phyloP scores from a whole-genome alignment of 192 early-diverging fungal species.

The Umbelopsis sp. region DNA sequence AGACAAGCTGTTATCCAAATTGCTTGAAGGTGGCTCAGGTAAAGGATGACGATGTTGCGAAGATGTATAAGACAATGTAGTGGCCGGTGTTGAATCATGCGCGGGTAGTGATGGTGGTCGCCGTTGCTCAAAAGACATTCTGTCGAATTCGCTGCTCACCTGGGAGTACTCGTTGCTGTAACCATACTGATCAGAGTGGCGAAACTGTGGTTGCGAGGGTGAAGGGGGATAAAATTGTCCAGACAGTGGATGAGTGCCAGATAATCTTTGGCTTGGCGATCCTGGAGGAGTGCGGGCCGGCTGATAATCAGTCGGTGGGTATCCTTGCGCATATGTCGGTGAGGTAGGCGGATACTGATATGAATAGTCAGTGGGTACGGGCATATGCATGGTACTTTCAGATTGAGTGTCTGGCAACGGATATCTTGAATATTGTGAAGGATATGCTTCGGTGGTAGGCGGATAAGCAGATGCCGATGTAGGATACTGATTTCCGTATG shows the following conservation, averaged over 20 bases:
- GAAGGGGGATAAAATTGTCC: slow-evolving; percentile 14
- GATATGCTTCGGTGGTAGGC: slow-evolving; percentile 6
- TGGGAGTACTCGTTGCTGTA: neutral
- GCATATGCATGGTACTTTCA: slow-evolving; percentile 1
- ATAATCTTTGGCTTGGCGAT: neutral
- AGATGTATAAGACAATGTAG: neutral
- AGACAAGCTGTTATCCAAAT: neutral
- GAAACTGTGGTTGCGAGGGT: slow-evolving; percentile 4
- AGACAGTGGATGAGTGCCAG: neutral
- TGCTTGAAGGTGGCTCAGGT: neutral
- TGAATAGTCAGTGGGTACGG: slow-evolving; percentile 13
- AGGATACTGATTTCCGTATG: slow-evolving; percentile 5
- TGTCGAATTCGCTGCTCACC: neutral
- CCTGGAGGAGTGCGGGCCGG: slow-evolving; percentile 3
- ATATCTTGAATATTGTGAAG: slow-evolving; percentile 4
- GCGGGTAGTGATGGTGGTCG: neutral
- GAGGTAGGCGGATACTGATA: neutral
- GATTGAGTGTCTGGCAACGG: neutral
- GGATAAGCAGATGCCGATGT: neutral
- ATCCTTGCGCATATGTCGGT: neutral
- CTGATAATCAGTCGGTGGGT: slow-evolving; percentile 3
- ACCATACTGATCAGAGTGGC: neutral
- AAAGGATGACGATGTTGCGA: slow-evolving; percentile 11
- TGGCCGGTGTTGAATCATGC: neutral
- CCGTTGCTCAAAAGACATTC: slow-evolving; percentile 1